Evolutionary conservation across 2,329 filamentous ascomycete genomes (phyloP).

Genomic region (Fusarium sp.): DNA sequence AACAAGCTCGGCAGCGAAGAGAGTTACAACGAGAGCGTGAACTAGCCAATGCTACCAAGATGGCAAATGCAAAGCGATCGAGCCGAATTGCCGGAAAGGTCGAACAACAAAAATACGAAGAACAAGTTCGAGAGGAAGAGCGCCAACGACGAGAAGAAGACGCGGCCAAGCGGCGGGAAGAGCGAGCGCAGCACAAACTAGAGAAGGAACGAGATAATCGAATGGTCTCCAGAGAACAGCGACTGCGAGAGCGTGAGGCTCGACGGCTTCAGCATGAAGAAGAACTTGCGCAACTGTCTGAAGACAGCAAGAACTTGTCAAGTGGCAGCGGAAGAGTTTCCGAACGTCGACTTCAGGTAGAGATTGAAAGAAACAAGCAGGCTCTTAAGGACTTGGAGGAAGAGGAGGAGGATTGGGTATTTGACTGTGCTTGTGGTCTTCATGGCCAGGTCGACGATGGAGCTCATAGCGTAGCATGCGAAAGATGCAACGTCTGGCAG

Average conservation of each 20-base stretch:
- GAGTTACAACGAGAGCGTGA: conserved; percentile 78
- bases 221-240: conserved; percentile 84
- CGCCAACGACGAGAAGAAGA: conserved; percentile 63
- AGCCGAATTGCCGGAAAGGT: conserved; percentile 85
- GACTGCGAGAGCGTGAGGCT: conserved; percentile 85
- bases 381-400: conserved; percentile 76
- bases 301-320: conserved; percentile 73
- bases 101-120: conserved; percentile 80
- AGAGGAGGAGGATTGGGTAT: conserved; percentile 90
- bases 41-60: conserved; percentile 80
- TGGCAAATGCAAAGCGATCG: conserved; percentile 94
- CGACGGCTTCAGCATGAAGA: conserved; percentile 87
- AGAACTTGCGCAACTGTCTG: conserved; percentile 81
- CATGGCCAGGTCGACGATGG: conserved; percentile 96
- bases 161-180: conserved; percentile 72
- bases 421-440: conserved; percentile 92
- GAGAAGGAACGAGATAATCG: conserved; percentile 82
- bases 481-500: conserved; percentile 95
- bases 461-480: conserved; percentile 91
- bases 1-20: conserved; percentile 78
- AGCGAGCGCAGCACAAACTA: conserved; percentile 66
- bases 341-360: conserved; percentile 81
- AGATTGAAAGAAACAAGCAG: conserved; percentile 82
- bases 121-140: conserved; percentile 76
- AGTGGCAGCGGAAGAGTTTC: conserved; percentile 72